phyloP scores from a whole-genome alignment of 257 asterid genomes.

The Henckelia pumila region DNA sequence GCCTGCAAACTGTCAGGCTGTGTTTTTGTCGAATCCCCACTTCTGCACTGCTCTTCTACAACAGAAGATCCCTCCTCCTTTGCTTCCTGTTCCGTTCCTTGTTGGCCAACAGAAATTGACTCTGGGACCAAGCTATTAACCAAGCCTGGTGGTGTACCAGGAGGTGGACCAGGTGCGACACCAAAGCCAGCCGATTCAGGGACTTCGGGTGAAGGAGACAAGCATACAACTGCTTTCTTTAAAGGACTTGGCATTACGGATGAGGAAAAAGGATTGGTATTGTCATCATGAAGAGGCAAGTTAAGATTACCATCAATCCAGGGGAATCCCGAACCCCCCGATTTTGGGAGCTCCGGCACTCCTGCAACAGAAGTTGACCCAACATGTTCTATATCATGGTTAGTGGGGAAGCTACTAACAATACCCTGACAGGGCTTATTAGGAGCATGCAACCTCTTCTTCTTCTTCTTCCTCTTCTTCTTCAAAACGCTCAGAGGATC shows the following conservation, averaged over 20 bases:
- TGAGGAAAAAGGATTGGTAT: conserved; percentile 33
- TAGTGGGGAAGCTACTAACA: conserved; percentile 21
- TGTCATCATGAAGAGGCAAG: conserved; percentile 18
- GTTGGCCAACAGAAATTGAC: conserved; percentile 30
- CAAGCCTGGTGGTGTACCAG: conserved; percentile 9
- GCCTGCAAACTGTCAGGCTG: conserved; percentile 34
- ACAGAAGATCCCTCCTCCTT: conserved; percentile 30
- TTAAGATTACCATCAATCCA: conserved; percentile 28
- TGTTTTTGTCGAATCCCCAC: conserved; percentile 53
- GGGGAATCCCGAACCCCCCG: conserved; percentile 31
- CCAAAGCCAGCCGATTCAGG: conserved; percentile 37
- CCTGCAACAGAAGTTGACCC: conserved; percentile 39
- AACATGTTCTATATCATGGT: conserved; percentile 35
- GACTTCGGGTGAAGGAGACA: conserved; percentile 47
- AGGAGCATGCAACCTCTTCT: conserved; percentile 26
- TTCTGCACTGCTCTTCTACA: conserved; percentile 29
- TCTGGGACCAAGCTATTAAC: conserved; percentile 22
- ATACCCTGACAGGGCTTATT: conserved; percentile 27
- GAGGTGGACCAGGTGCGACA: conserved; percentile 36
- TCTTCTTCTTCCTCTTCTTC: conserved; percentile 48
- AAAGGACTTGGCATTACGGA: conserved; percentile 29
- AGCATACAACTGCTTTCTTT: conserved; percentile 22
- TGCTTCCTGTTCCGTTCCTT: conserved; percentile 29
- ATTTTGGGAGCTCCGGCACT: conserved; percentile 29
- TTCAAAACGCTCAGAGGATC: conserved; percentile 60